A percentile compares a stretch with the other conserved stretches of the same genome.
Evolutionary conservation across 352 stramenopile species (phyloP).

Genomic region (Phytopythium mirpurense): DNA sequence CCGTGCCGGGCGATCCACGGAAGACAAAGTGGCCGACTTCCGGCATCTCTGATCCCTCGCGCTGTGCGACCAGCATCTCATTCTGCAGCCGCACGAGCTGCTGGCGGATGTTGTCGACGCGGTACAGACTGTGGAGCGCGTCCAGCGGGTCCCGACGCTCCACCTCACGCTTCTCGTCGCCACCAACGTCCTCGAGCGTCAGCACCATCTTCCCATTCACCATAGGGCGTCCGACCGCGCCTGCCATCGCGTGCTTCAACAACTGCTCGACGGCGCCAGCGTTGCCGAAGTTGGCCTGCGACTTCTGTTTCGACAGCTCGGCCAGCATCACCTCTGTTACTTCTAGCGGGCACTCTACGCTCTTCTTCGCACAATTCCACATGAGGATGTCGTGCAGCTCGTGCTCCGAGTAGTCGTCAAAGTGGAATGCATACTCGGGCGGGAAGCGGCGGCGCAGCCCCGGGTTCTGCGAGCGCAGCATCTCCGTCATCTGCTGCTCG

Average conservation of each 20-base stretch:
- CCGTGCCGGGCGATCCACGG: slow-evolving; percentile 80
- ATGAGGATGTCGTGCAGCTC: slow-evolving; percentile 78
- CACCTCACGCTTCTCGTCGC: slow-evolving; percentile 13
- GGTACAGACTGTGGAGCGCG: slow-evolving; percentile 45
- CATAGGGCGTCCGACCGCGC: slow-evolving; percentile 44
- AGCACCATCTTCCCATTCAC: slow-evolving; percentile 33
- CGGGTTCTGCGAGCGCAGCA: slow-evolving; percentile 87
- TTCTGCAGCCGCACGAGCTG: slow-evolving; percentile 51
- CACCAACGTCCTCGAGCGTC: slow-evolving; percentile 51
- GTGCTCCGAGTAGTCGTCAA: slow-evolving; percentile 89
- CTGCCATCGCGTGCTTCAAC: slow-evolving; percentile 68
- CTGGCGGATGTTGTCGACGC: slow-evolving; percentile 55
- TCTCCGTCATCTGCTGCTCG: slow-evolving; percentile 86
- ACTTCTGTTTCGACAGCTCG: slow-evolving; percentile 62
- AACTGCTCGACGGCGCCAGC: slow-evolving; percentile 83
- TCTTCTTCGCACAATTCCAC: slow-evolving; percentile 43
- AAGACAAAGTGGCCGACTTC: slow-evolving; percentile 85
- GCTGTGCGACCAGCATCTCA: slow-evolving; percentile 54
- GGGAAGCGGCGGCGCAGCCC: slow-evolving; percentile 86
- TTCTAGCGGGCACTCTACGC: slow-evolving; percentile 40
- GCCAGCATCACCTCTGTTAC: slow-evolving; percentile 48
- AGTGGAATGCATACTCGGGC: slow-evolving; percentile 85
- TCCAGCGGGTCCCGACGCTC: slow-evolving; percentile 30
- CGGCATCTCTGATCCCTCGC: slow-evolving; percentile 51
- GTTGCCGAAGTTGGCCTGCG: slow-evolving; percentile 88